phyloP scores from a whole-genome alignment of 2,329 filamentous ascomycete species.

The Lachnellula suecica region DNA sequence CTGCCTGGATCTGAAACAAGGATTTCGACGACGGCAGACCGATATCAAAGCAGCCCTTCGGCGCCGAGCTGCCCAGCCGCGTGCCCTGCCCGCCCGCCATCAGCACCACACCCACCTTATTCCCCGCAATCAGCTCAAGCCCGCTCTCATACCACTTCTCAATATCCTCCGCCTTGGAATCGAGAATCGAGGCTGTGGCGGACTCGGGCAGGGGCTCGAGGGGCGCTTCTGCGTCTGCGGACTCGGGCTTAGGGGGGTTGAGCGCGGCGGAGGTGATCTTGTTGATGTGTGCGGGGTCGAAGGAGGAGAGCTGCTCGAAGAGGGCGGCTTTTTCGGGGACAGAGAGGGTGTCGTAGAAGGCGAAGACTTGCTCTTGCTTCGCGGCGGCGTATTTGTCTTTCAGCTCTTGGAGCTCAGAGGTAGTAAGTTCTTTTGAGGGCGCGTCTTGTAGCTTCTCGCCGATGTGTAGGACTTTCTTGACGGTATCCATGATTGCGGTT shows the following conservation, averaged over 20 bases:
- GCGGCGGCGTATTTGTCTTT: conserved; percentile 72
- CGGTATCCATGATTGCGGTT: conserved; percentile 30
- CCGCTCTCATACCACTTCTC: conserved; percentile 79
- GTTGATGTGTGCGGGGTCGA: conserved; percentile 87
- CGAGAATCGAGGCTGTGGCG: conserved; percentile 86
- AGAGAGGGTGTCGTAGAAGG: conserved; percentile 81
- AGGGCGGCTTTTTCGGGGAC: conserved; percentile 72
- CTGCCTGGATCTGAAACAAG: conserved; percentile 95
- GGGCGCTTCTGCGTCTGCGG: conserved; percentile 29
- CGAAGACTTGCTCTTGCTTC: conserved; percentile 78
- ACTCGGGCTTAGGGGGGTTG: conserved; percentile 65
- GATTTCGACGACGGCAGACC: conserved; percentile 90
- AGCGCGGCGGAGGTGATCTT: conserved; percentile 80
- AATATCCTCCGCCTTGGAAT: conserved; percentile 77
- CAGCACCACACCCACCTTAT: conserved; percentile 80
- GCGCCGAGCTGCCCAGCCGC: conserved; percentile 86
- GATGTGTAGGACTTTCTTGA: conserved; percentile 45
- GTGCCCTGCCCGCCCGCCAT: conserved; percentile 98
- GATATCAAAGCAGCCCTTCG: conserved; percentile 98
- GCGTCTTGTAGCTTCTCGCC: conserved; percentile 29
- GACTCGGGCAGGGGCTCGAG: conserved; percentile 88
- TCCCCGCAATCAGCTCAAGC: conserved; percentile 63
- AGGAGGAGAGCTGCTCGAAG: conserved; percentile 76
- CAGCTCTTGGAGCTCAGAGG: conserved; percentile 48
- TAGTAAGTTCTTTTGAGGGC: conserved; percentile 34